Evolutionary conservation across 805 yeast genomes (phyloP).

Genomic region (Hanseniaspora mollemarum): DNA sequence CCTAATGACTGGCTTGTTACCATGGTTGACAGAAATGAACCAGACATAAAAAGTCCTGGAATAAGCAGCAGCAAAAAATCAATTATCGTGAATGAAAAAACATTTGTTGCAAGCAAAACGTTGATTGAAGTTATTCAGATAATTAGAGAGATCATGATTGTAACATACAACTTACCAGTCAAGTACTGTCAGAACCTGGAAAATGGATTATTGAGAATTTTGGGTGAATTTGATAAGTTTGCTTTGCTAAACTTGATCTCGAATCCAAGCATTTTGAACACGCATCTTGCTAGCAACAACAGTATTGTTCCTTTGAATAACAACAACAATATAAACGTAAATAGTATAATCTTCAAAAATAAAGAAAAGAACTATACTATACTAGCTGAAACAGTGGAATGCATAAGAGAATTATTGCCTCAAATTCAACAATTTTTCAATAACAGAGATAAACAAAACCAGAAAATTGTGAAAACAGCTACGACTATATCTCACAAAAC

Average conservation of each 20-base stretch:
- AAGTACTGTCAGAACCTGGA: constrained; percentile 32
- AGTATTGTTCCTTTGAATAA: constrained; percentile 16
- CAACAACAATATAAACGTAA: constrained; percentile 3
- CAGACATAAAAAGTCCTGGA: constrained; percentile 12
- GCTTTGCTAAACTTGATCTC: constrained; percentile 29
- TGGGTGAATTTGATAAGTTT: constrained; percentile 40
- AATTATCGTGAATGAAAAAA: constrained; percentile 41
- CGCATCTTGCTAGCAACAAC: constrained; percentile 19
- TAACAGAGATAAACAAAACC: constrained; percentile 18
- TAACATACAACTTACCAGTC: constrained; percentile 46
- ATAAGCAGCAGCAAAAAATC: constrained; percentile 33
- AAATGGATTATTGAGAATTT: constrained; percentile 34
- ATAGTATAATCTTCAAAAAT: constrained; percentile 16
- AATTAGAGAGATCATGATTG: constrained; percentile 43
- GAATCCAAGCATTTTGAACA: constrained; percentile 17
- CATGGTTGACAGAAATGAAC: constrained; percentile 9
- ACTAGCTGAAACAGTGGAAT: constrained; percentile 35
- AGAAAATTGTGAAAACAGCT: constrained; percentile 16
- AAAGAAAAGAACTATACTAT: constrained; percentile 31
- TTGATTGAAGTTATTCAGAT: constrained; percentile 32
- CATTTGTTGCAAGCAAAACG: constrained; percentile 49
- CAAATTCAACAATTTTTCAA: constrained; percentile 26
- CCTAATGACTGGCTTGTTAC: constrained; percentile 38
- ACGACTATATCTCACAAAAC: background rate
- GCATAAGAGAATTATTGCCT: constrained; percentile 30